These are phyloP conservation scores for Cinchona pubescens DNA, from an alignment of 257 asterid species.

Conservation along the genomic window DNA sequence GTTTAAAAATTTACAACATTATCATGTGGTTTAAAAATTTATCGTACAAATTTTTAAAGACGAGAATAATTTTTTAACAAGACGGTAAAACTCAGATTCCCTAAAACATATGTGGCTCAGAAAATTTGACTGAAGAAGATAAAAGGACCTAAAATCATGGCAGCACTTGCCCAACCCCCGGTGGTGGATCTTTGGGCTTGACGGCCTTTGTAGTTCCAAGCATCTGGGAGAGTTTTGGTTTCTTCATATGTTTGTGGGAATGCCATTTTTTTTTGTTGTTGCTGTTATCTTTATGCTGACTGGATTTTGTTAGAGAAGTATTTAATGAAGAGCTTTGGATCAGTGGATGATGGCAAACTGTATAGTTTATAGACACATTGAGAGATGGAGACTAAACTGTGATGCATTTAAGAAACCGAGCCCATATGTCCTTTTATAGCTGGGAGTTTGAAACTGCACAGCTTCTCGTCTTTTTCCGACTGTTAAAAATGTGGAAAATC, in stretches of 20 bases:
- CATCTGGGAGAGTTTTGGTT: constrained; percentile 56
- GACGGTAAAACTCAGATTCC: too few species aligned
- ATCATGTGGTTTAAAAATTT: too few species aligned
- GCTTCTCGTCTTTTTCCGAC: background rate
- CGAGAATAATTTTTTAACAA: too few species aligned
- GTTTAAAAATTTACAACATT: too few species aligned
- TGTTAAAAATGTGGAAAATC: background rate
- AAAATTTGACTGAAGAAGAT: background rate
- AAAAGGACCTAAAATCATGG: constrained; percentile 69
- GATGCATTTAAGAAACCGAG: constrained; percentile 19
- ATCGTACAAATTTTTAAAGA: too few species aligned
- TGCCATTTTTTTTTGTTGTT: constrained; percentile 34
- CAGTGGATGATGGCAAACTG: background rate
- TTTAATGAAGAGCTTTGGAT: background rate
- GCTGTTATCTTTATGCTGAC: background rate
- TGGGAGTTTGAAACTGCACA: background rate
- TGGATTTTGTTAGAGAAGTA: too few species aligned
- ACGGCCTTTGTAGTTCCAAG: constrained; percentile 83
- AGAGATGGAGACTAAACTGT: constrained; percentile 11
- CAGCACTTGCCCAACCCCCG: constrained; percentile 82
- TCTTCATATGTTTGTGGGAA: constrained; percentile 58
- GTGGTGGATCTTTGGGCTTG: constrained; percentile 56
- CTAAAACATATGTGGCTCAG: too few species aligned
- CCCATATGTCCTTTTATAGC: constrained; percentile 28
- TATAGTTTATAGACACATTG: background rate